A percentile compares a stretch with the other conserved stretches of the same genome.
Conservation (phyloP, 2,329 filamentous ascomycete species). For the Hypomyces perniciosus region DNA sequence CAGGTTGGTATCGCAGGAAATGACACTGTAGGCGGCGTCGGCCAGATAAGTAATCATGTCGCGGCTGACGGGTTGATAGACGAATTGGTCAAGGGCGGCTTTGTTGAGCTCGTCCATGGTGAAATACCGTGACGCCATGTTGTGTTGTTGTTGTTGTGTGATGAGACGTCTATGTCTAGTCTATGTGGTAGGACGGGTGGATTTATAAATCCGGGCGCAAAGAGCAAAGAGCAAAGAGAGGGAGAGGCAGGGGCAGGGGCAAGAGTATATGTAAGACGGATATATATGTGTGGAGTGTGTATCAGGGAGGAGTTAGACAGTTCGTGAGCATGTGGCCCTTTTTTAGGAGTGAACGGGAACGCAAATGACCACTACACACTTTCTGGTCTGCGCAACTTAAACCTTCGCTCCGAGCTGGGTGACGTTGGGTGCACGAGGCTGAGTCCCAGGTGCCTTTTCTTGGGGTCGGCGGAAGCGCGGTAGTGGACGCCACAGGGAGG, state of each 20-base stretch:
- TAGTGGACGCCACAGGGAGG: constrained; percentile 10
- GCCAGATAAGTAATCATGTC: constrained; percentile 77
- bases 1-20: constrained; percentile 65
- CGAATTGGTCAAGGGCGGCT: constrained; percentile 71
- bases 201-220: neutral
- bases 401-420: constrained; percentile 21
- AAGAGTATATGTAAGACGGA: constrained; percentile 2
- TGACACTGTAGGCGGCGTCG: constrained; percentile 67
- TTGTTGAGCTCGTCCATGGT: constrained; percentile 57
- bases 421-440: constrained; percentile 41
- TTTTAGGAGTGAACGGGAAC: constrained; percentile 10
- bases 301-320: constrained; percentile 18
- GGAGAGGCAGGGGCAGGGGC: constrained; percentile 6
- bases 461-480: constrained; percentile 7
- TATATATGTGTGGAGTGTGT: constrained; percentile 17
- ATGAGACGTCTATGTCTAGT: constrained; percentile 6
- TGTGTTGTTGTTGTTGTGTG: constrained; percentile 23
- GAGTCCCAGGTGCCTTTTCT: constrained; percentile 21
- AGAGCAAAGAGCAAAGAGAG: neutral
- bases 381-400: too few relatives aligned
- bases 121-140: constrained; percentile 45
- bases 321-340: constrained; percentile 26
- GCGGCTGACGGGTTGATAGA: constrained; percentile 67
- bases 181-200: neutral
- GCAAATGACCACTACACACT: constrained; percentile 22